These are phyloP conservation scores for Irpex sp. DNA, from an alignment of 1,284 basidiomycete species.

Conservation along the genomic window DNA sequence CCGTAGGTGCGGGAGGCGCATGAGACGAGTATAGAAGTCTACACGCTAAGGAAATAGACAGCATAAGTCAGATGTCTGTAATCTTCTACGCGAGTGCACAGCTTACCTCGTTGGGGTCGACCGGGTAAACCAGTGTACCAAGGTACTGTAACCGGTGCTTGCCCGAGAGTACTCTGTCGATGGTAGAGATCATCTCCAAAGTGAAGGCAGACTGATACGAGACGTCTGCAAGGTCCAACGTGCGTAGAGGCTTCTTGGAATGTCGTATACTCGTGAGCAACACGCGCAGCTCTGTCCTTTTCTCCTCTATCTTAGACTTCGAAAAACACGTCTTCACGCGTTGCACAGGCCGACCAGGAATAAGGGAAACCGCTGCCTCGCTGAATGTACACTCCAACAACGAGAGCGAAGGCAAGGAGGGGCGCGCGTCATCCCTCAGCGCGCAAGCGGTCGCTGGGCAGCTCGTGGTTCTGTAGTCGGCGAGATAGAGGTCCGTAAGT, in stretches of 20 bases:
- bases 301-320: constrained; percentile 39
- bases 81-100: neutral
- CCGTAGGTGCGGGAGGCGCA: constrained; percentile 44
- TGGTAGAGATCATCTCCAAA: constrained; percentile 42
- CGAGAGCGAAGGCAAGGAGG: constrained; percentile 43
- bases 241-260: constrained; percentile 39
- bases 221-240: constrained; percentile 60
- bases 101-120: constrained; percentile 43
- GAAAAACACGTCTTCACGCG: constrained; percentile 70
- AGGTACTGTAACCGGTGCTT: constrained; percentile 47
- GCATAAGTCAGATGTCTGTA: neutral
- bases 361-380: constrained; percentile 52
- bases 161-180: constrained; percentile 33
- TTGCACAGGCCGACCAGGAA: constrained; percentile 53
- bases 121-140: constrained; percentile 56
- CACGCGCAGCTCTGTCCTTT: constrained; percentile 44
- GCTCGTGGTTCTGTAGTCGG: constrained; percentile 44
- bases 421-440: constrained; percentile 25
- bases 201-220: constrained; percentile 50
- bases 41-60: constrained; percentile 41
- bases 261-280: constrained; percentile 42
- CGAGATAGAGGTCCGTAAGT: constrained; percentile 53
- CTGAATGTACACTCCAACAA: constrained; percentile 62
- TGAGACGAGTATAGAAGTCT: constrained; percentile 54
- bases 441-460: constrained; percentile 3